Percentiles rank a stretch among this genome's conserved stretches.
phyloP scores from a whole-genome alignment of 148 eudicot genomes.

The Dianthus caryophyllus region DNA sequence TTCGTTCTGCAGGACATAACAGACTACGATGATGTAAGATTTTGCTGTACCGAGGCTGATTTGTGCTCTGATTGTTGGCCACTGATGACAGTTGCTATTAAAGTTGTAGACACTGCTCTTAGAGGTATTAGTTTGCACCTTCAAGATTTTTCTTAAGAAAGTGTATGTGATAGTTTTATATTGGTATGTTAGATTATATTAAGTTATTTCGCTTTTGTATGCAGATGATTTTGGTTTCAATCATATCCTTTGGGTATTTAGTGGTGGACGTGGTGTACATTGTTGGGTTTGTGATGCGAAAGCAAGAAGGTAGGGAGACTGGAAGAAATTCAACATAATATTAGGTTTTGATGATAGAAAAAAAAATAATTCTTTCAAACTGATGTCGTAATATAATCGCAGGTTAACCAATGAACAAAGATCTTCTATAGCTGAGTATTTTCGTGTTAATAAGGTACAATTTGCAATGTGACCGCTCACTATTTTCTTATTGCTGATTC shows the following conservation, averaged over 20 bases:
- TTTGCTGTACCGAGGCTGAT: slow-evolving; percentile 93
- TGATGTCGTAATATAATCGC: slow-evolving; percentile 16
- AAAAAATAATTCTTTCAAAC: slow-evolving; percentile 6
- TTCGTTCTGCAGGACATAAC: slow-evolving; percentile 66
- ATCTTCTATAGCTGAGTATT: slow-evolving; percentile 71
- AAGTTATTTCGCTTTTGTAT: slow-evolving; percentile 10
- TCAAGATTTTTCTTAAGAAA: not conserved
- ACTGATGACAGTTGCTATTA: slow-evolving; percentile 89
- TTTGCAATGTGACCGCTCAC: no score
- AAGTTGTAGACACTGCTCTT: slow-evolving; percentile 80
- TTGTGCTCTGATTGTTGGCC: slow-evolving; percentile 95
- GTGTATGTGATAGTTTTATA: not conserved
- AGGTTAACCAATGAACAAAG: slow-evolving; percentile 87
- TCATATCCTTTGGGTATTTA: slow-evolving; percentile 90
- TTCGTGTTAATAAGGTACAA: slow-evolving; percentile 66
- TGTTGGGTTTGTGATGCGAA: slow-evolving; percentile 99
- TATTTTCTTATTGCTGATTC: not conserved
- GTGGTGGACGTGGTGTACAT: slow-evolving; percentile 97
- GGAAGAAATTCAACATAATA: not conserved
- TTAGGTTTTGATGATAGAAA: not conserved
- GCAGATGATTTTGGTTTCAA: slow-evolving; percentile 92
- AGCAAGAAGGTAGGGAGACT: slow-evolving; percentile 97
- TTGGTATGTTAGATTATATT: no score
- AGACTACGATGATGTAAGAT: slow-evolving; percentile 92
- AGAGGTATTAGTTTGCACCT: slow-evolving; percentile 48